phyloP scores from a whole-genome alignment of 2,329 filamentous ascomycete genomes.

The Xylaria arbuscula region DNA sequence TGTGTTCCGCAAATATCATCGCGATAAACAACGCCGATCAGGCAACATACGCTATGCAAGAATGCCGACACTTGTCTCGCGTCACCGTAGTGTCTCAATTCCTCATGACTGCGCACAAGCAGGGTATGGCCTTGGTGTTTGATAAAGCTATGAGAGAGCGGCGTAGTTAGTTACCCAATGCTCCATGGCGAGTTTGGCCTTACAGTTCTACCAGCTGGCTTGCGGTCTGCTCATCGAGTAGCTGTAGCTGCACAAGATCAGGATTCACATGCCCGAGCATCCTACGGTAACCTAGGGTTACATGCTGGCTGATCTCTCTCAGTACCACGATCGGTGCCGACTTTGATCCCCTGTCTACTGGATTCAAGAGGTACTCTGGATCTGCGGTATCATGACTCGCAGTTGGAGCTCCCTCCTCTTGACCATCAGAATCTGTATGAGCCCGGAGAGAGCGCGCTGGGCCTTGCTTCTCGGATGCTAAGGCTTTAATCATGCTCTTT shows the following conservation, averaged over 20 bases:
- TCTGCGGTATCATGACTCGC: conserved; percentile 35
- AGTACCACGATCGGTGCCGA: conserved; percentile 50
- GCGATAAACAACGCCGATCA: conserved; percentile 53
- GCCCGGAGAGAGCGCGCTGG: conserved; percentile 22
- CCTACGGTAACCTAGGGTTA: conserved; percentile 46
- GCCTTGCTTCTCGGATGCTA: conserved; percentile 31
- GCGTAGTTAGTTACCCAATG: conserved; percentile 1
- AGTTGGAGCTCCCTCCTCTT: conserved; percentile 26
- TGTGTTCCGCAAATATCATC: conserved; percentile 48
- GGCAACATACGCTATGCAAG: conserved; percentile 54
- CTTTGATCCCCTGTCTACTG: conserved; percentile 49
- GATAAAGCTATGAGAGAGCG: conserved; percentile 41
- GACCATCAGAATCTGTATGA: conserved; percentile 22
- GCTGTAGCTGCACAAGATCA: conserved; percentile 48
- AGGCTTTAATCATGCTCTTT: conserved; percentile 42
- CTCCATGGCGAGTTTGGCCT: conserved; percentile 26
- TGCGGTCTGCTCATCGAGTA: conserved; percentile 49
- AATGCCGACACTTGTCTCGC: conserved; percentile 53
- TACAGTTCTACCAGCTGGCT: conserved; percentile 49
- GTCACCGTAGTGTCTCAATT: conserved; percentile 49
- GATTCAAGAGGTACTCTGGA: conserved; percentile 47
- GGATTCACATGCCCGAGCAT: conserved; percentile 45
- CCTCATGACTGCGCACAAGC: conserved; percentile 44
- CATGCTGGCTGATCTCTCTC: conserved; percentile 49
- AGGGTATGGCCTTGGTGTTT: conserved; percentile 48